Base-by-base conservation (phyloP, 306 rosid genomes). In the Bauhinia variegata region DNA sequence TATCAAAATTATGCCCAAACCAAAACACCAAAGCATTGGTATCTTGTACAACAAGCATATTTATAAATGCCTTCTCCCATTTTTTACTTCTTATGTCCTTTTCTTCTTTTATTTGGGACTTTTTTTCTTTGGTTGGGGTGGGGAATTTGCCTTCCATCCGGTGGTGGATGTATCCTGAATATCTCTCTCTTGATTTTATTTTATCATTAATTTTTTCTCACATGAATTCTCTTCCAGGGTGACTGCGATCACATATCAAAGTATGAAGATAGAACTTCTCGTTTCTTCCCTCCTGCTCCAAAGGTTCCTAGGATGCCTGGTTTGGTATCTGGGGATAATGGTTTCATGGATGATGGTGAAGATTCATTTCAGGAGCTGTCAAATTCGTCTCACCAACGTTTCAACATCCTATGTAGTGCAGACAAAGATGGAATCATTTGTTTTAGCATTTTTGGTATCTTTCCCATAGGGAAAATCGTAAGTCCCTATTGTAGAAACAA, bases 361-460 rank as follows among this genome's bases (percentile, higher is more conserved):
- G 93, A 86, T 76, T 86, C 93, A 19, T 92, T 83, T 78, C 84
- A 53, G 66, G 98, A 92, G 77, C 72, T 92, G 70, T 83, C 96
- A 69, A 88, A 84, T 81, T 87, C 96, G 70, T 87, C 98, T 52
- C 91, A 86, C 62, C 96, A 86, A 75, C 89, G 77, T 41, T 92
- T 92, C 79, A 92, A 86, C 70, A 88, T 92, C 69, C 84, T 89
- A 19, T 89, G 96, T 65, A 92, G 96, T 70, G 98, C 89, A 75
- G 98, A 92, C 74, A 83, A 75, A 83, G 95, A 93, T 68, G 96
- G 96, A 71, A 78, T 77, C 71, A 87, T 93, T 66, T 87, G 87
- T 82, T 93, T 93, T 69, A 93, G 96, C 78, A 93, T 93, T 77
- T 89, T 89, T 83, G 98, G 98, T 73, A 88, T 89, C 74, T 92